A percentile compares a stretch with the other conserved stretches of the same genome.
These are phyloP conservation scores for Ophiocordyceps camponoti-saundersi DNA, from an alignment of 2,329 filamentous ascomycete genomes.

Conservation along the genomic window DNA sequence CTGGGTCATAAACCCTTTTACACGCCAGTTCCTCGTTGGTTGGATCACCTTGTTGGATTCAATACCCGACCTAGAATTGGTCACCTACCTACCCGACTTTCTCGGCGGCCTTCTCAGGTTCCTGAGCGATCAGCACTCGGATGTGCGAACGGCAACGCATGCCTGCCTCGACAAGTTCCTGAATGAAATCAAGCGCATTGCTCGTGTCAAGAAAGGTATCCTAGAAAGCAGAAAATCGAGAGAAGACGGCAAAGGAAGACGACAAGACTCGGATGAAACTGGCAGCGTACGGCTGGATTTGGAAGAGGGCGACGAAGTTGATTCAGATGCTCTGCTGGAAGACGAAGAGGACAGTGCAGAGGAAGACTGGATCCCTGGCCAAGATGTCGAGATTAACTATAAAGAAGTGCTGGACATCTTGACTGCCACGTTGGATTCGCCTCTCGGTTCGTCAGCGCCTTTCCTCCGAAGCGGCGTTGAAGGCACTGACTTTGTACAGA, in stretches of 20 bases:
- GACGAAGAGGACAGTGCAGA: slow-evolving; percentile 49
- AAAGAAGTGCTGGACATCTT: slow-evolving; percentile 83
- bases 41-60: slow-evolving; percentile 94
- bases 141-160: slow-evolving; percentile 91
- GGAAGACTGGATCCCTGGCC: slow-evolving; percentile 92
- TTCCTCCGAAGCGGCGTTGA: background rate
- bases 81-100: slow-evolving; percentile 84
- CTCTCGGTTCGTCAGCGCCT: slow-evolving; percentile 40
- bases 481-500: slow-evolving; percentile 30
- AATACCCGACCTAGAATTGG: slow-evolving; percentile 89
- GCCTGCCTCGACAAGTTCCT: slow-evolving; percentile 78
- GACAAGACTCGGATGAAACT: slow-evolving; percentile 52
- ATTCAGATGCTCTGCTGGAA: slow-evolving; percentile 38
- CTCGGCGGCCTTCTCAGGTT: slow-evolving; percentile 81
- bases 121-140: slow-evolving; percentile 74
- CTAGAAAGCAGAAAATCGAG: slow-evolving; percentile 64
- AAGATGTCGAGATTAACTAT: slow-evolving; percentile 91
- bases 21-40: slow-evolving; percentile 82
- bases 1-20: slow-evolving; percentile 86
- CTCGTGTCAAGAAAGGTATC: slow-evolving; percentile 81
- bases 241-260: slow-evolving; percentile 50
- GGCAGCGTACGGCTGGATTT: slow-evolving; percentile 39
- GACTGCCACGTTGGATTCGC: slow-evolving; percentile 73
- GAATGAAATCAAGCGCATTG: slow-evolving; percentile 85
- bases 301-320: slow-evolving; percentile 44